phyloP scores from a whole-genome alignment of 106 monocot species.

The Allium fistulosum region DNA sequence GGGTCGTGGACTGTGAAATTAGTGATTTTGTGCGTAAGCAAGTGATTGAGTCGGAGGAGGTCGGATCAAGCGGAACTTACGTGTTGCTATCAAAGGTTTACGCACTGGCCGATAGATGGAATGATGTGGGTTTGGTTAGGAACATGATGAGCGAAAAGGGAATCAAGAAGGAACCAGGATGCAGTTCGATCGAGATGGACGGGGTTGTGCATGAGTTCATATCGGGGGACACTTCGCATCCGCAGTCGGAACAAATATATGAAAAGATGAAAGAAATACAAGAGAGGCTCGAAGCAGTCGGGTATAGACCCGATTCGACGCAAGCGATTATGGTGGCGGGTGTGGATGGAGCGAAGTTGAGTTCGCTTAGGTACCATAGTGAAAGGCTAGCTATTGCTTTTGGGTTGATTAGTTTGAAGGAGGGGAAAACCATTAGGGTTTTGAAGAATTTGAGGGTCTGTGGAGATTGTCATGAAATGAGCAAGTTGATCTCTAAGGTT shows the following conservation, averaged over 20 bases:
- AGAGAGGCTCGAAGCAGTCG: slow-evolving; percentile 15
- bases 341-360: slow-evolving; percentile 15
- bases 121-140: slow-evolving; percentile 49
- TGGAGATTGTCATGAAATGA: slow-evolving; percentile 52
- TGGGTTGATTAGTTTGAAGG: slow-evolving; percentile 30
- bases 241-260: slow-evolving; percentile 38
- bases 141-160: slow-evolving; percentile 53
- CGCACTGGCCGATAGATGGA: slow-evolving; percentile 55
- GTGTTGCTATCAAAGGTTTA: slow-evolving; percentile 65
- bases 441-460: slow-evolving; percentile 74
- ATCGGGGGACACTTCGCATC: slow-evolving; percentile 58
- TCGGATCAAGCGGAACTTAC: slow-evolving; percentile 32
- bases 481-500: slow-evolving; percentile 53
- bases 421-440: slow-evolving; percentile 41
- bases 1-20: slow-evolving; percentile 16
- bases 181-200: slow-evolving; percentile 65
- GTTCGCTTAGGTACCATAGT: slow-evolving; percentile 45
- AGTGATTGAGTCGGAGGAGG: slow-evolving; percentile 35
- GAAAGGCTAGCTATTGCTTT: slow-evolving; percentile 70
- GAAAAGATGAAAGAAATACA: slow-evolving; percentile 33
- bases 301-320: slow-evolving; percentile 37
- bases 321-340: slow-evolving; percentile 43
- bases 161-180: slow-evolving; percentile 64
- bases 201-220: slow-evolving; percentile 60
- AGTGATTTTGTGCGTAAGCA: slow-evolving; percentile 28